Conservation (phyloP, 75 land plant species). For the Azolla pinnata region DNA sequence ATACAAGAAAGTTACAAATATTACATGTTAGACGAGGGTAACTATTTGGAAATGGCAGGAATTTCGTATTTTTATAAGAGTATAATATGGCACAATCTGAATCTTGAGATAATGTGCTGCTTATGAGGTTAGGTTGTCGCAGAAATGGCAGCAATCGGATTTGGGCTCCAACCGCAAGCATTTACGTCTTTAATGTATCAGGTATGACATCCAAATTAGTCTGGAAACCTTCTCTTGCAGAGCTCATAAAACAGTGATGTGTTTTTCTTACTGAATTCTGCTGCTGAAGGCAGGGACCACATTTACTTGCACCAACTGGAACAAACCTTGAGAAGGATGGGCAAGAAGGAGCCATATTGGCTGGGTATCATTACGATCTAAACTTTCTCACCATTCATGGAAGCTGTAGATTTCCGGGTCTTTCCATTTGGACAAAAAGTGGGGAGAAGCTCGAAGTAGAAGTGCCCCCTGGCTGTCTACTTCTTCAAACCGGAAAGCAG, state of each 20-base stretch:
- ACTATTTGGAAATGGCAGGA: too few species aligned
- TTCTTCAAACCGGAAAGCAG: slow-evolving; percentile 92
- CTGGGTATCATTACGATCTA: slow-evolving; percentile 93
- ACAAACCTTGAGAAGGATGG: slow-evolving; percentile 65
- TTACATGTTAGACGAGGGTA: too few species aligned
- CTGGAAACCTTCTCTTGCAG: too few species aligned
- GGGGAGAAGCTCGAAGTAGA: slow-evolving; percentile 79
- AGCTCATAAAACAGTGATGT: too few species aligned
- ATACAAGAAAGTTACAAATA: too few species aligned
- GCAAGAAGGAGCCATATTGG: slow-evolving; percentile 60
- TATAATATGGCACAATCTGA: background rate
- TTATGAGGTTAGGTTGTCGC: slow-evolving; percentile 53
- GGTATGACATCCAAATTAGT: slow-evolving; percentile 55
- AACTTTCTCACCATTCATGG: slow-evolving; percentile 97
- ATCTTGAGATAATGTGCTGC: slow-evolving; percentile 3
- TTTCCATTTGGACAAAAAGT: slow-evolving; percentile 83
- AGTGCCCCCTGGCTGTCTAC: slow-evolving; percentile 87
- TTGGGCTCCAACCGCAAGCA: slow-evolving; percentile 71
- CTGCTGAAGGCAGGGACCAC: too few species aligned
- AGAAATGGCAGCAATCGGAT: slow-evolving; percentile 97
- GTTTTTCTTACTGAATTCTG: too few species aligned
- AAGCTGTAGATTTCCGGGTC: slow-evolving; percentile 88
- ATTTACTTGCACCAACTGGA: slow-evolving; percentile 92
- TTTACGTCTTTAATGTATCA: slow-evolving; percentile 86
- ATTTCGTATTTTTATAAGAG: background rate